Percentiles rank a stretch among this genome's conserved stretches.
These are phyloP conservation scores for Boletus fagicola DNA, from an alignment of 768 basidiomycete species.

Conservation along the genomic window DNA sequence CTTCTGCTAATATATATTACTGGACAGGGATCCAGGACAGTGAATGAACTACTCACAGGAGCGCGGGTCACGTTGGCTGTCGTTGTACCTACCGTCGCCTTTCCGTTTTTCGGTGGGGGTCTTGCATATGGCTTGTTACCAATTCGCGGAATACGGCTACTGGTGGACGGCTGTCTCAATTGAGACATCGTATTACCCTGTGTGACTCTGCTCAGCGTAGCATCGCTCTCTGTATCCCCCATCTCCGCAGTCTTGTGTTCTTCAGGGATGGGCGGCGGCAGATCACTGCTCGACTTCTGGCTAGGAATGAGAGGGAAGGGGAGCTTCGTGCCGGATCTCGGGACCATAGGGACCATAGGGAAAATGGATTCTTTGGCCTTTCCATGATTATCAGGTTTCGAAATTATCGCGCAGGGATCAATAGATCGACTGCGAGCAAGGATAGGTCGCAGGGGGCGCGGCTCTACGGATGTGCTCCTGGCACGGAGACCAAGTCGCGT, in stretches of 20 bases:
- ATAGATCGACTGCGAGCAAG: constrained; percentile 31
- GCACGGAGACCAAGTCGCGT: constrained; percentile 20
- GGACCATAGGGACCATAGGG: constrained; percentile 8
- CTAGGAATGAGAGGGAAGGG: constrained; percentile 30
- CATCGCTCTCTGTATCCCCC: constrained; percentile 9
- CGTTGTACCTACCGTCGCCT: constrained; percentile 1
- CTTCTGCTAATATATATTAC: constrained; percentile 7
- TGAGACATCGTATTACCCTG: constrained; percentile 39
- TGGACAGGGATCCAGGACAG: not conserved
- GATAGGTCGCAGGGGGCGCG: constrained; percentile 18
- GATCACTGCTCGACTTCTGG: constrained; percentile 19
- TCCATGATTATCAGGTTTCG: constrained; percentile 9
- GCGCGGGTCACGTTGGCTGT: constrained; percentile 5
- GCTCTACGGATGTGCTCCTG: constrained; percentile 38
- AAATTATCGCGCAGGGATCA: constrained; percentile 18
- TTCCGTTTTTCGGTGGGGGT: constrained; percentile 22
- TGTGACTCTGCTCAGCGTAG: constrained; percentile 15
- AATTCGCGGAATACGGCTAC: constrained; percentile 62
- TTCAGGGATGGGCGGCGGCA: constrained; percentile 35
- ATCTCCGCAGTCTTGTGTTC: constrained; percentile 22
- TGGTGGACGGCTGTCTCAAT: constrained; percentile 45
- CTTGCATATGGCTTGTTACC: constrained; percentile 58
- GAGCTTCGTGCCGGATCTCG: constrained; percentile 16
- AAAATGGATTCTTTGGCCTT: constrained; percentile 24
- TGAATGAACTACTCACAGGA: constrained; percentile 17